Evolutionary conservation across 139 green algal genomes (phyloP).

Genomic region (Micromonas pusilla): DNA sequence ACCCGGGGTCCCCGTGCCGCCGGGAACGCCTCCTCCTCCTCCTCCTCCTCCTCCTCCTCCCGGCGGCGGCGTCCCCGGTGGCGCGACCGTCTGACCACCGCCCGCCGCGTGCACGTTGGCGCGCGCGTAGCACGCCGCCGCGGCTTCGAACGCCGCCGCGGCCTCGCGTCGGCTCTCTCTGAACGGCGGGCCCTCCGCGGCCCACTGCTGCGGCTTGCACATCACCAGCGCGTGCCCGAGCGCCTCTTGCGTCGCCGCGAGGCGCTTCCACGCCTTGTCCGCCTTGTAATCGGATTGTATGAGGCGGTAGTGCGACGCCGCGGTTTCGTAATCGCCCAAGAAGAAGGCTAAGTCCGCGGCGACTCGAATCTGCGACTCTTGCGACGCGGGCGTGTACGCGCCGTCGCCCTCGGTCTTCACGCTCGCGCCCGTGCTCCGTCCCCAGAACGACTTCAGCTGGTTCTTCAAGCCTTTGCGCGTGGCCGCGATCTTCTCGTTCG

Average conservation of each 20-base stretch:
- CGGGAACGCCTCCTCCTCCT: no score
- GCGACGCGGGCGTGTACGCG: slow-evolving; percentile 32
- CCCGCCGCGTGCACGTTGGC: no score
- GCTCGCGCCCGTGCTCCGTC: slow-evolving; percentile 20
- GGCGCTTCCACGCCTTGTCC: slow-evolving; percentile 62
- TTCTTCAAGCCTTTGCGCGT: slow-evolving; percentile 74
- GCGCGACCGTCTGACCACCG: no score
- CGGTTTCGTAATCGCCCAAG: slow-evolving; percentile 69
- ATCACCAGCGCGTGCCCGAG: slow-evolving; percentile 6
- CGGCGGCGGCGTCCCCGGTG: no score
- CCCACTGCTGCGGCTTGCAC: not conserved
- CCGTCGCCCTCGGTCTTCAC: slow-evolving; percentile 4
- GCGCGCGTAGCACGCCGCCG: slow-evolving; percentile 44
- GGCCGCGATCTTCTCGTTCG: slow-evolving; percentile 53
- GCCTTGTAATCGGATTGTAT: slow-evolving; percentile 52
- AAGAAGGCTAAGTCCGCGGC: slow-evolving; percentile 77
- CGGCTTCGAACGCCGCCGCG: slow-evolving; percentile 17
- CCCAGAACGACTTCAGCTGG: slow-evolving; percentile 76
- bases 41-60: no score
- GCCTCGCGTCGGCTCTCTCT: not conserved
- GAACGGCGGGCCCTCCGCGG: not conserved
- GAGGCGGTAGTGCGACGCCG: slow-evolving; percentile 67
- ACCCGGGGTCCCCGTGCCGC: no score
- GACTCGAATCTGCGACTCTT: slow-evolving; percentile 72
- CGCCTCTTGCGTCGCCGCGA: slow-evolving; percentile 64